phyloP scores from a whole-genome alignment of 1,284 basidiomycete species.

The Ganoderma multipileum region DNA sequence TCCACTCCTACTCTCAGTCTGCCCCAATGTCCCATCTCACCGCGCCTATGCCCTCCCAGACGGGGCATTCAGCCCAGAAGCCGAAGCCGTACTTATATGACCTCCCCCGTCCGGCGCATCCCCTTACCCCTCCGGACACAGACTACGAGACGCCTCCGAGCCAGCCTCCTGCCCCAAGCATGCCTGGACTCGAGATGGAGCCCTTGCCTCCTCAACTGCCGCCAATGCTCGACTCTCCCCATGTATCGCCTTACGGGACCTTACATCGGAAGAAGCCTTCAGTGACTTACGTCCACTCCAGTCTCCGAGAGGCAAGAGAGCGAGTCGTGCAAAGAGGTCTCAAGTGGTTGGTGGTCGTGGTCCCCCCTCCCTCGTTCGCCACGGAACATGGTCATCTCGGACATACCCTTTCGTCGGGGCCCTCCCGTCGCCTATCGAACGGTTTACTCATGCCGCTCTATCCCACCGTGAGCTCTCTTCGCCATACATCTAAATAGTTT shows the following conservation, averaged over 20 bases:
- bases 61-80: conserved; percentile 44
- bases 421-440: conserved; percentile 64
- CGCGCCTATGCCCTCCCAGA: conserved; percentile 32
- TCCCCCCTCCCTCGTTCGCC: conserved; percentile 66
- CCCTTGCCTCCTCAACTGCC: conserved; percentile 27
- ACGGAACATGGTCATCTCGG: conserved; percentile 68
- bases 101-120: conserved; percentile 49
- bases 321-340: conserved; percentile 51
- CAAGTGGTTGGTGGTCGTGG: conserved; percentile 70
- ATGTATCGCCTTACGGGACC: conserved; percentile 37
- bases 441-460: conserved; percentile 79
- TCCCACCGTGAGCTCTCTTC: conserved; percentile 62
- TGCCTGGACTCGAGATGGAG: conserved; percentile 36
- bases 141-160: conserved; percentile 46
- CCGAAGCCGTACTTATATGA: conserved; percentile 51
- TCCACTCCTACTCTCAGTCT: conserved; percentile 22
- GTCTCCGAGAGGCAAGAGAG: conserved; percentile 56
- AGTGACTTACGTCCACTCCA: conserved; percentile 63
- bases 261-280: conserved; percentile 53
- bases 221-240: conserved; percentile 22
- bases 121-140: conserved; percentile 63
- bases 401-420: conserved; percentile 64
- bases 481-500: background rate
- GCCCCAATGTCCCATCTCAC: conserved; percentile 30
- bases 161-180: conserved; percentile 30